Evolutionary conservation across 352 stramenopile species (phyloP), one percentile per base, ranked within the genome.

Genomic region (Globisporangium canariense): DNA sequence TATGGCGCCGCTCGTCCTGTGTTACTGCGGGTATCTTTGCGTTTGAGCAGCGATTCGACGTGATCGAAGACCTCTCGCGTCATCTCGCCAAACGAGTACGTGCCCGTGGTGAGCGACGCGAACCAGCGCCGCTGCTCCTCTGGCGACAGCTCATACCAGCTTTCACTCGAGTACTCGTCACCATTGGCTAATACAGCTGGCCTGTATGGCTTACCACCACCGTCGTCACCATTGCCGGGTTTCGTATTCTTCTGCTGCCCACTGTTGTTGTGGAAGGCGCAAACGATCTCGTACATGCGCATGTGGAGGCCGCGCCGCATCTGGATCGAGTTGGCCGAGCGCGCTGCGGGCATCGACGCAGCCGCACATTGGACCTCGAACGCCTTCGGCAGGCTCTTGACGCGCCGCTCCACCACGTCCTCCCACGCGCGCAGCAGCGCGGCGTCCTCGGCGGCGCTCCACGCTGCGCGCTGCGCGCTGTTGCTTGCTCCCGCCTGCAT

Each of bases 351-450:
- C n/a, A 22, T 7, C 8, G 16, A 14, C 28, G 18, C 11, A 5
- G 14, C 14, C 49, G 11, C 49, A 5, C 22, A 54, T 2, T 25
- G 5, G 14, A 14, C 43, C 16, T 5, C 43, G 18, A 49, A 49
- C 4, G 43, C 46, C 20, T 52, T 52, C n/a, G 8, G 2, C 20
- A 32, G 46, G 20, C 20, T 52, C 9, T 30, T 52, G n/a, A 13
- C n/a, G 46, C 46, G 46, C 8, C 46, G 20, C 20, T 43, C 41
- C 13, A 43, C 56, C 13, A 49, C 56, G 7, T 18, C 43, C 22
- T 40, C 40, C 56, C 40, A 62, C 41, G 56, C 56, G 56, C 56
- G 56, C 40, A 62, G 40, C 25, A 62, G 43, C 56, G 56, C 56
- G 41, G 52, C 56, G 16, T 62, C 56, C 56, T 62, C 56, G 2